Base-by-base conservation (phyloP, 768 basidiomycete genomes). In the Epithele typhae region DNA sequence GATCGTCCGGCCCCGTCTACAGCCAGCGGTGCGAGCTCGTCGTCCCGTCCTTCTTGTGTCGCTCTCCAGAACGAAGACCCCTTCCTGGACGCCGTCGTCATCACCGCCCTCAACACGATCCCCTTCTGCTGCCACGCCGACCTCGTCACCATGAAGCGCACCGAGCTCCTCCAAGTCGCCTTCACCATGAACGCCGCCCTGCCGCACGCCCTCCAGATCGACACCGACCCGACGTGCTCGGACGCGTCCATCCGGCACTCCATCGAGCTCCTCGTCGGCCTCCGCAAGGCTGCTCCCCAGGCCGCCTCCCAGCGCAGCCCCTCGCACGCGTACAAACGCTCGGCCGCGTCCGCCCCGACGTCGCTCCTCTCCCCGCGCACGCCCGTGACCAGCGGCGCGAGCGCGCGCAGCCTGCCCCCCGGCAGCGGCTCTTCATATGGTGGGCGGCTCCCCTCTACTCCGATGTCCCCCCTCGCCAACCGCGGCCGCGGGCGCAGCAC, bases 91-190 rank as follows among this genome's bases (percentile, higher is more conserved):
- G 78, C 76, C 7, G 67, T 87, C 34, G 70, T 86, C 32, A 77
- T 87, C 60, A 85, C 81, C 0, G 72, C 83, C 5, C 69, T 87
- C 11, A 67, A 73, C 34, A 63, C 61, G 19, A 67, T 75, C 9
- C 84, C 84, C 0, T 88, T 87, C 65, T 83, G 81, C 64, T 85
- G 82, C 62, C 83, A 88, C 58, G 82, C 84, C 49, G 84, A 88
- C 53, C 72, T 87, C 34, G 57, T 85, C 44, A 72, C 75, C 1
- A 86, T 88, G 85, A 55, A 74, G 3, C 77, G 76, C 34, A 37
- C 61, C 1, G 68, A 77, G 48, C 76, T 88, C 36, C 58, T 79
- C 37, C 60, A 46, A 1, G 82, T 82, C 14, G 84, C 81, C 4
- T 52, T 55, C 14, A 53, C 67, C 8, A 70, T 88, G 37, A 88